These are phyloP conservation scores for Scytalidium lignicola DNA, from an alignment of 2,329 filamentous ascomycete species.

Conservation along the genomic window DNA sequence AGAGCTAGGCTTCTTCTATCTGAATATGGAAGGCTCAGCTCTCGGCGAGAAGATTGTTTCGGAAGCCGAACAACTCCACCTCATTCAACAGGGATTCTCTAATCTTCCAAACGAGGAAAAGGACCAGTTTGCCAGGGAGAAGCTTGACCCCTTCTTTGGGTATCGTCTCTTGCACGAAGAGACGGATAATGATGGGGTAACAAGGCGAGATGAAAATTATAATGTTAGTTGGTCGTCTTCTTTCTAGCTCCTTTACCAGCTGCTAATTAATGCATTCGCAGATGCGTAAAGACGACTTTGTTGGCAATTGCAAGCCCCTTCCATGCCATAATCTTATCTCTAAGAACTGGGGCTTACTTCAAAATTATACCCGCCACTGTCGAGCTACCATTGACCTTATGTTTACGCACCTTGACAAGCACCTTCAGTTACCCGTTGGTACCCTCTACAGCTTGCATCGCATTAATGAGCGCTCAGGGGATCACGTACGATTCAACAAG, in stretches of 20 bases:
- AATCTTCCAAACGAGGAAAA: slow-evolving; percentile 43
- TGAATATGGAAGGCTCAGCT: slow-evolving; percentile 15
- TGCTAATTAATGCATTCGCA: not conserved
- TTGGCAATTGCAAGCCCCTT: slow-evolving; percentile 6
- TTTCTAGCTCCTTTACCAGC: not conserved
- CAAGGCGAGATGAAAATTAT: slow-evolving; percentile 18
- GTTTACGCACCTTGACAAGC: slow-evolving; percentile 18
- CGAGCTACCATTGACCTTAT: slow-evolving; percentile 9
- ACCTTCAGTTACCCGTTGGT: slow-evolving; percentile 17
- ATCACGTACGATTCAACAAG: slow-evolving; percentile 49
- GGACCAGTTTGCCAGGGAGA: slow-evolving; percentile 42
- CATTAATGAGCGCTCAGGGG: slow-evolving; percentile 35
- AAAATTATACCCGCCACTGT: not conserved
- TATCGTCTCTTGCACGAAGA: not conserved
- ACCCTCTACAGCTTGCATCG: slow-evolving; percentile 43
- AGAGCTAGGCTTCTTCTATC: slow-evolving; percentile 23
- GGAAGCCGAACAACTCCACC: slow-evolving; percentile 8
- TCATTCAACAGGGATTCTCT: slow-evolving; percentile 6
- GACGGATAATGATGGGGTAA: not conserved
- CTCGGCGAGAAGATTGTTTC: slow-evolving; percentile 15
- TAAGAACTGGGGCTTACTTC: slow-evolving; percentile 5
- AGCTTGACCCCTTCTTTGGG: slow-evolving; percentile 4
- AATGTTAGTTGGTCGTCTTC: slow-evolving; percentile 11
- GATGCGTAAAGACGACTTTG: slow-evolving; percentile 24
- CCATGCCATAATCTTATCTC: slow-evolving; percentile 4